Conservation (phyloP, 139 green algal genomes). For the Chlamydomonas incerta region DNA sequence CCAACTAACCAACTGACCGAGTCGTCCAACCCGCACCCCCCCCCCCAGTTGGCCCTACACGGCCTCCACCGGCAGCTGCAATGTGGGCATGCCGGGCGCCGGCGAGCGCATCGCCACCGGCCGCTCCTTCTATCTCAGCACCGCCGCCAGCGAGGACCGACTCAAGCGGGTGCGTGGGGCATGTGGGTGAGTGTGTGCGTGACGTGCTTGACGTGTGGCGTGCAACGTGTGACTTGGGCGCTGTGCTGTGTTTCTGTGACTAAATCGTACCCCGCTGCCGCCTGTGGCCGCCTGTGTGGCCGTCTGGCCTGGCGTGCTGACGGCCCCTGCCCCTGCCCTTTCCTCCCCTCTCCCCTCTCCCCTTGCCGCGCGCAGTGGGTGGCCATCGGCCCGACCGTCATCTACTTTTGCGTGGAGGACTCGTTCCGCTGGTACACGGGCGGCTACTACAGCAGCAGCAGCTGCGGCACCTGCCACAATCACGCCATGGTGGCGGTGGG, state of each 20-base stretch:
- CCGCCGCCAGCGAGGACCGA: not conserved
- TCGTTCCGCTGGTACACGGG: slow-evolving; percentile 12
- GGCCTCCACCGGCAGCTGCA: not conserved
- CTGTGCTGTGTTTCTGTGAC: too few relatives aligned
- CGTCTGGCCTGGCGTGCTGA: not conserved
- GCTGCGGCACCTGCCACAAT: slow-evolving; percentile 22
- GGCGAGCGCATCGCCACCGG: not conserved
- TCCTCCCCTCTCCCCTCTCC: too few relatives aligned
- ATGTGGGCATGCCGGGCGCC: not conserved
- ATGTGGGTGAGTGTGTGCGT: too few relatives aligned
- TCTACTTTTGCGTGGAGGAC: slow-evolving; percentile 6
- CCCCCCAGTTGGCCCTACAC: too few relatives aligned
- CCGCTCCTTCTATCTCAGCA: not conserved
- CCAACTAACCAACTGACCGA: too few relatives aligned
- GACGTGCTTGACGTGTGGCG: too few relatives aligned
- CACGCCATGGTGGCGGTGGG: slow-evolving; percentile 25
- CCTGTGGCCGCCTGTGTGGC: too few relatives aligned
- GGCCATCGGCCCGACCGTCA: not conserved
- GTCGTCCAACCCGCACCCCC: too few relatives aligned
- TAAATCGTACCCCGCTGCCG: too few relatives aligned
- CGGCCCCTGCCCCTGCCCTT: not conserved
- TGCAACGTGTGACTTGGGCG: too few relatives aligned
- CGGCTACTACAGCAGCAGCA: slow-evolving; percentile 9
- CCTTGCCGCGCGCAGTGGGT: slow-evolving; percentile 1
- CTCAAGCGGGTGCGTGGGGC: not conserved